Percentiles rank a stretch among this genome's conserved stretches.
phyloP scores from a whole-genome alignment of 2,329 filamentous ascomycete species.

The Scedosporium minutisporum region DNA sequence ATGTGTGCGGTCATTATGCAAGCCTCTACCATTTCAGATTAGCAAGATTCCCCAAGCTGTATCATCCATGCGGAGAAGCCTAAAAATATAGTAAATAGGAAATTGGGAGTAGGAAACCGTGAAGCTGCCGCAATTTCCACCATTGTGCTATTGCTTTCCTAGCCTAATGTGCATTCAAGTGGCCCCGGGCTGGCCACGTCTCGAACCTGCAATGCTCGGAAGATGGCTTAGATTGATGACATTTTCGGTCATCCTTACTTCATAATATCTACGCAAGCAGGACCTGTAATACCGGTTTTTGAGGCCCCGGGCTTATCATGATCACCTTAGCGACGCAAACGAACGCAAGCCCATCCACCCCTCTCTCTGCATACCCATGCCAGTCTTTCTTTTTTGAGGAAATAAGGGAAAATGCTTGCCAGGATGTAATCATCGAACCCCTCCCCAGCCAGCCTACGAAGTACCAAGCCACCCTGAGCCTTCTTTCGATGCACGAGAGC shows the following conservation, averaged over 20 bases:
- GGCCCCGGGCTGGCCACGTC: neutral
- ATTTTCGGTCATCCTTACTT: neutral
- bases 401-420: neutral
- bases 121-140: neutral
- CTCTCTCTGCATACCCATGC: neutral
- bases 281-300: neutral
- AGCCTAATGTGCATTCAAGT: neutral
- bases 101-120: neutral
- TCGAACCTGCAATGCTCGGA: neutral
- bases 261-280: neutral
- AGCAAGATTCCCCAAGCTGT: neutral
- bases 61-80: neutral
- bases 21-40: neutral
- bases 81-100: neutral
- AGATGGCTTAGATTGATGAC: neutral
- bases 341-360: neutral
- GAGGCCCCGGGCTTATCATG: no score
- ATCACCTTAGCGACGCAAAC: no score
- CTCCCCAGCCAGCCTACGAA: neutral
- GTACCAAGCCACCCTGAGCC: neutral
- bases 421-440: neutral
- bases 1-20: conserved; percentile 2
- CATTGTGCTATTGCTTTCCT: no score
- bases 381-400: no score
- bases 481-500: neutral